phyloP scores from a whole-genome alignment of 2,329 filamentous ascomycete genomes.

The Neopestalotiopsis sp. region DNA sequence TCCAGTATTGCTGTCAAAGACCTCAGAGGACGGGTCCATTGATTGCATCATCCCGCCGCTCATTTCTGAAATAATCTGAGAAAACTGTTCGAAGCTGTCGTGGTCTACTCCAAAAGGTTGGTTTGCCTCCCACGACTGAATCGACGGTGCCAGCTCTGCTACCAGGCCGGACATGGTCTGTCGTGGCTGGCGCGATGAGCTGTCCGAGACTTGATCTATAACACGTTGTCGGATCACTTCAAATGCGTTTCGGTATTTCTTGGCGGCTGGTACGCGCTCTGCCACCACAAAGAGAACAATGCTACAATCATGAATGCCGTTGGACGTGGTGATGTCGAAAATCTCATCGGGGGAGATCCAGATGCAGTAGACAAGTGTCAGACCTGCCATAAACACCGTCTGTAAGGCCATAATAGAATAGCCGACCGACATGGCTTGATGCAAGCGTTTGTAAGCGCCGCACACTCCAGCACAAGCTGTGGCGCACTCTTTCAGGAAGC shows the following conservation, averaged over 20 bases:
- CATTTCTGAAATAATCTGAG: conserved; percentile 20
- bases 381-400: conserved; percentile 35
- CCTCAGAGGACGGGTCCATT: background rate
- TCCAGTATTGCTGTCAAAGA: background rate
- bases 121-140: conserved; percentile 16
- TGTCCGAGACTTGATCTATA: conserved; percentile 19
- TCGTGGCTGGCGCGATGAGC: conserved; percentile 13
- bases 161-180: conserved; percentile 12
- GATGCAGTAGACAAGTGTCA: conserved; percentile 36
- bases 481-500: conserved; percentile 27
- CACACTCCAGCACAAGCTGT: conserved; percentile 32
- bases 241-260: conserved; percentile 37
- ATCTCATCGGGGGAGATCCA: conserved; percentile 35
- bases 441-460: conserved; percentile 36
- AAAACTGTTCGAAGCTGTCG: conserved; percentile 21
- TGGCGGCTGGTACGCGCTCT: conserved; percentile 34
- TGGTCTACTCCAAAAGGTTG: conserved; percentile 18
- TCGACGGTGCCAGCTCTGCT: conserved; percentile 16
- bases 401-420: conserved; percentile 38
- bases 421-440: conserved; percentile 35
- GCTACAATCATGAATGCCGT: conserved; percentile 30
- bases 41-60: conserved; percentile 6
- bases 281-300: conserved; percentile 36
- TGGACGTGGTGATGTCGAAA: conserved; percentile 29
- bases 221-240: conserved; percentile 26